These are phyloP conservation scores for Neospora caninum DNA, from an alignment of 169 alveolate genomes.

Conservation along the genomic window DNA sequence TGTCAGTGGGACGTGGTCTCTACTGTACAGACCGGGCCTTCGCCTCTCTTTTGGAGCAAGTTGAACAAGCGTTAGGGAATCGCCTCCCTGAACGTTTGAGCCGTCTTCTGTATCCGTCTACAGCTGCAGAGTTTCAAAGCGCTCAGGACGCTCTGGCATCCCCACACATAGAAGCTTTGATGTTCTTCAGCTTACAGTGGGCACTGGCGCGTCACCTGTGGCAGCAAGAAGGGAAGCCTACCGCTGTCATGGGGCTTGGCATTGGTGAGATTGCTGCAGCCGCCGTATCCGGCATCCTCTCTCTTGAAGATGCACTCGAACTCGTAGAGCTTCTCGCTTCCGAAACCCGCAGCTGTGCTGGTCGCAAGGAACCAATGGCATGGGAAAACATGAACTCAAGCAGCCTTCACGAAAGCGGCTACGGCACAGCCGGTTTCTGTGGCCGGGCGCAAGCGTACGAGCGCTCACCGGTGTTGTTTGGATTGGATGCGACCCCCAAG, in stretches of 20 bases:
- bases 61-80: background rate
- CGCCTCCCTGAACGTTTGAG: background rate
- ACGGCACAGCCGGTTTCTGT: no score
- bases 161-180: background rate
- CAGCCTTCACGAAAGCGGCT: background rate
- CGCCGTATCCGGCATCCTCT: slow-evolving; percentile 73
- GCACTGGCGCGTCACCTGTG: background rate
- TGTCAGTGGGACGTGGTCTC: background rate
- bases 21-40: background rate
- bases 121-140: background rate
- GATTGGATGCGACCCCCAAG: background rate
- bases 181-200: background rate
- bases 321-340: background rate
- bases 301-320: slow-evolving; percentile 63
- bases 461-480: background rate
- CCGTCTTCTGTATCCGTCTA: background rate
- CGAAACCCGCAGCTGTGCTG: background rate
- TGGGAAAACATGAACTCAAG: background rate
- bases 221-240: slow-evolving; percentile 58
- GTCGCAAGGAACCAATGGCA: no score
- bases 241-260: slow-evolving; percentile 75
- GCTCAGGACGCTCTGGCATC: background rate
- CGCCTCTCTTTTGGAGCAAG: background rate
- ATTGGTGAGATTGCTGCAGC: slow-evolving; percentile 81
- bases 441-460: background rate